These are phyloP conservation scores for Naganishia kalamii DNA, from an alignment of 768 basidiomycete species.

Conservation along the genomic window DNA sequence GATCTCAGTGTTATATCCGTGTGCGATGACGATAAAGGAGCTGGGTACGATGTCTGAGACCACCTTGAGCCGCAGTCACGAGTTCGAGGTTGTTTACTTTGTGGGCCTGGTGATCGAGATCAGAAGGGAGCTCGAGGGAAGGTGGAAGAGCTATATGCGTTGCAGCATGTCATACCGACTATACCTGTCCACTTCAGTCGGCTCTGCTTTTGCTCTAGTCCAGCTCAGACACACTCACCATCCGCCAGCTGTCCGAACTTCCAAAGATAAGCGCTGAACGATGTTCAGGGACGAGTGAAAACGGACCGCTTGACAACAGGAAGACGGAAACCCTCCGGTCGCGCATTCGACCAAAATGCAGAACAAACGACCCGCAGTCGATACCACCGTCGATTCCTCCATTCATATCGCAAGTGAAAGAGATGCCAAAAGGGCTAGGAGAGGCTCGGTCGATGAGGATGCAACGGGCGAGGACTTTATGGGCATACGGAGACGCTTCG, in stretches of 20 bases:
- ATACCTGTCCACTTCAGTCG: too few relatives aligned
- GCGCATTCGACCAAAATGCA: not conserved
- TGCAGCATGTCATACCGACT: too few relatives aligned
- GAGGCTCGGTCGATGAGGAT: not conserved
- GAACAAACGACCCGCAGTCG: not conserved
- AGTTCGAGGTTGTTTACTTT: not conserved
- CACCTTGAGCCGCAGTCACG: not conserved
- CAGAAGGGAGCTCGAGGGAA: not conserved
- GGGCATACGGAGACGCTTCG: slow-evolving; percentile 8
- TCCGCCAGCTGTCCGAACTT: too few relatives aligned
- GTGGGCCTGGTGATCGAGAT: slow-evolving; percentile 1
- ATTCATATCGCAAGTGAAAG: not conserved
- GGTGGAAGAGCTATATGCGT: too few relatives aligned
- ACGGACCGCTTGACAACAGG: too few relatives aligned
- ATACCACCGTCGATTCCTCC: not conserved
- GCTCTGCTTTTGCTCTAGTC: too few relatives aligned
- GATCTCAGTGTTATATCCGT: too few relatives aligned
- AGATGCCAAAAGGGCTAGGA: not conserved
- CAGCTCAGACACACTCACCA: too few relatives aligned
- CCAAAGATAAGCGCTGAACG: too few relatives aligned
- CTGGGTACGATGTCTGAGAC: not conserved
- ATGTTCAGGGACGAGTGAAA: too few relatives aligned
- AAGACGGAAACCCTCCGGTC: too few relatives aligned
- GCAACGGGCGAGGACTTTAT: not conserved
- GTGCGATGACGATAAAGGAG: not conserved